These are phyloP conservation scores for Thalassiosira livingstoniorum DNA, from an alignment of 352 stramenopile species.

Conservation along the genomic window DNA sequence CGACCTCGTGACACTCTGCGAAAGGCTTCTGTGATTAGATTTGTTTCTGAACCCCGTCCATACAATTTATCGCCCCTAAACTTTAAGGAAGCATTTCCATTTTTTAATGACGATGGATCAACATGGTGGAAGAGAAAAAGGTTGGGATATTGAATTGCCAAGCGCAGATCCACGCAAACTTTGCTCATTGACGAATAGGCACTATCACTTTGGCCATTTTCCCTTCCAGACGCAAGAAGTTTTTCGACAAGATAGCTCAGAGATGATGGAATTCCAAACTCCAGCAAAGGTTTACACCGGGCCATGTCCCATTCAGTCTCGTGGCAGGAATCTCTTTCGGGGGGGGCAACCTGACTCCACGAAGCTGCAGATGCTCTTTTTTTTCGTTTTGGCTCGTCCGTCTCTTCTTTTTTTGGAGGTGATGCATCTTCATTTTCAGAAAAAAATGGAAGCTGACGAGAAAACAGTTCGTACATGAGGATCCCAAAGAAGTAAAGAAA, in stretches of 20 bases:
- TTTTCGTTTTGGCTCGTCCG: neutral
- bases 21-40: slow-evolving; percentile 38
- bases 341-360: neutral
- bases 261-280: slow-evolving; percentile 29
- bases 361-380: neutral
- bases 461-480: neutral
- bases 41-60: slow-evolving; percentile 23
- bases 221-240: slow-evolving; percentile 7
- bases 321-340: neutral
- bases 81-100: neutral
- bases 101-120: neutral
- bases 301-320: neutral
- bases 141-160: slow-evolving; percentile 22
- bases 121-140: slow-evolving; percentile 12
- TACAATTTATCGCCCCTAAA: slow-evolving; percentile 23
- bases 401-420: neutral
- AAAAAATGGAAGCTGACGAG: neutral
- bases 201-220: neutral
- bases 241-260: slow-evolving; percentile 28
- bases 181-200: slow-evolving; percentile 23
- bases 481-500: neutral
- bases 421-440: neutral
- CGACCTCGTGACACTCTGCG: slow-evolving; percentile 35
- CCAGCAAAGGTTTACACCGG: slow-evolving; percentile 11
- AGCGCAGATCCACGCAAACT: slow-evolving; percentile 20